Percentiles rank a stretch among this genome's conserved stretches.
phyloP scores from a whole-genome alignment of 495 filamentous ascomycete genomes.

The Parathielavia appendiculata region DNA sequence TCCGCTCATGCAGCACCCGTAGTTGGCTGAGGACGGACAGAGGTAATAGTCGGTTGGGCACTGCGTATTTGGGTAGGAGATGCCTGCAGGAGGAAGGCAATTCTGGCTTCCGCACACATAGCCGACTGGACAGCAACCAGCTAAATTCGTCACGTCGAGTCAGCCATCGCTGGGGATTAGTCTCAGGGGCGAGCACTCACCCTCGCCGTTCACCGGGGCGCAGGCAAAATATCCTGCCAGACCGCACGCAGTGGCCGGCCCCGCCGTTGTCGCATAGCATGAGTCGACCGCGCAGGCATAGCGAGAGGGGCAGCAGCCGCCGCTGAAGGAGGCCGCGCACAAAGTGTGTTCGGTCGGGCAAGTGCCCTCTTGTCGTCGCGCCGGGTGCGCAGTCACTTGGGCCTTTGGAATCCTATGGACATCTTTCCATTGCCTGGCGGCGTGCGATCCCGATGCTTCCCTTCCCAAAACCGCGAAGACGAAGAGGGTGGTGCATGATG shows the following conservation, averaged over 20 bases:
- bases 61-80: conserved; percentile 18
- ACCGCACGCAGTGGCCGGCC: conserved; percentile 34
- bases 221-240: conserved; percentile 34
- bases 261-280: conserved; percentile 42
- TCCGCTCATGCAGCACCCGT: conserved; percentile 39
- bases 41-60: conserved; percentile 35
- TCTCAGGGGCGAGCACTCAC: conserved; percentile 14
- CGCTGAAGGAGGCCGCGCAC: conserved; percentile 35
- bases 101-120: conserved; percentile 28
- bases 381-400: conserved; percentile 25
- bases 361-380: conserved; percentile 21
- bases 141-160: conserved; percentile 13
- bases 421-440: conserved; percentile 18
- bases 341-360: conserved; percentile 30
- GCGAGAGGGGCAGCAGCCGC: conserved; percentile 41
- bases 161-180: neutral
- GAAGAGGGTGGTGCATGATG: conserved; percentile 25
- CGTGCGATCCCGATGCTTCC: conserved; percentile 23
- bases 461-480: conserved; percentile 25
- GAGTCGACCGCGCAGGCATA: conserved; percentile 42
- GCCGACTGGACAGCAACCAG: conserved; percentile 37
- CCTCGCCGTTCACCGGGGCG: conserved; percentile 17
- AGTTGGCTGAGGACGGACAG: conserved; percentile 36
- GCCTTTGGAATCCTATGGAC: conserved; percentile 38
- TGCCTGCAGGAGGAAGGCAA: conserved; percentile 33